Conservation (phyloP, 106 monocot species). For the Platanthera zijinensis region DNA sequence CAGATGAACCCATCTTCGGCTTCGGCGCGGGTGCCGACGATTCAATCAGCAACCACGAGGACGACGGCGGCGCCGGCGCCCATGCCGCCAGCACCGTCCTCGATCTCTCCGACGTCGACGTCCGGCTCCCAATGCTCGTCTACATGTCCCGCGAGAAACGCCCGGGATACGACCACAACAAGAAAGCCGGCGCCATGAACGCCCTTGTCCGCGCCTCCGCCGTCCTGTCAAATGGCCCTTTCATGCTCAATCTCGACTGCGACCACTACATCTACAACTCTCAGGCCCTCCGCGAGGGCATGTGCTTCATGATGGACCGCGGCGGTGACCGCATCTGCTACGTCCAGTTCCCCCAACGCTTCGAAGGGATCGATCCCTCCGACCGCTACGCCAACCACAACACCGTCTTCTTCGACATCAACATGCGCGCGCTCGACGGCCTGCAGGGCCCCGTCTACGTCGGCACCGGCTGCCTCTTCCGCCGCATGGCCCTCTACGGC, state of each 20-base stretch:
- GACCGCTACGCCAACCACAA: constrained; percentile 81
- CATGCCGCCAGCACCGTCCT: constrained; percentile 17
- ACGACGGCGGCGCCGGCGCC: neutral
- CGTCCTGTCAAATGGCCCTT: constrained; percentile 94
- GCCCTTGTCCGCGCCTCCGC: constrained; percentile 91
- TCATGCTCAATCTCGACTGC: constrained; percentile 96
- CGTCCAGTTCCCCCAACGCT: constrained; percentile 74
- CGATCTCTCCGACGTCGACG: constrained; percentile 65
- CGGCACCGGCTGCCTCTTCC: constrained; percentile 94
- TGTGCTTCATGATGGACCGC: constrained; percentile 92
- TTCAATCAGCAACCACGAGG: neutral
- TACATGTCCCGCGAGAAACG: constrained; percentile 93
- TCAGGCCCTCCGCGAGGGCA: constrained; percentile 90
- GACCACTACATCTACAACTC: constrained; percentile 98
- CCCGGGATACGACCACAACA: constrained; percentile 95
- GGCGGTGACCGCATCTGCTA: constrained; percentile 75
- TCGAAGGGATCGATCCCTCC: constrained; percentile 78
- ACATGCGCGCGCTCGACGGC: constrained; percentile 79
- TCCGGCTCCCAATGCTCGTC: constrained; percentile 86
- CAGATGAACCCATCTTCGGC: constrained; percentile 57
- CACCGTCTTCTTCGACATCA: constrained; percentile 76
- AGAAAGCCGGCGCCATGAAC: constrained; percentile 98
- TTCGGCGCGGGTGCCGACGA: constrained; percentile 46
- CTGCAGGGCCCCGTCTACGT: constrained; percentile 92
- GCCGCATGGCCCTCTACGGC: constrained; percentile 85